Evolutionary conservation across 106 monocot species (phyloP), one percentile per base, ranked within the genome.

Genomic region (Acorus gramineus): DNA sequence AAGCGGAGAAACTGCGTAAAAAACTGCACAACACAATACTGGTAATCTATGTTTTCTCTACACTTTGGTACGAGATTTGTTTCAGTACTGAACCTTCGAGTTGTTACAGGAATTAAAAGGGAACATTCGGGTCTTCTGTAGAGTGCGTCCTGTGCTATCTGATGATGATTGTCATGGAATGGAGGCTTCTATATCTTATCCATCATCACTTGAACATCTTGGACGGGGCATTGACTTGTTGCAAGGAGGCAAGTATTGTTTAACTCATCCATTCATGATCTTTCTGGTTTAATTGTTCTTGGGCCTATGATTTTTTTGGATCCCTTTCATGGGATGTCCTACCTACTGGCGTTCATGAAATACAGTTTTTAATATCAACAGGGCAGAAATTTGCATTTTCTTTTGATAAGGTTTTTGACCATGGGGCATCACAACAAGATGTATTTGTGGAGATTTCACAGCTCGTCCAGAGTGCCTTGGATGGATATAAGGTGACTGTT

Each of bases 391-490:
- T 85, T 64, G 70, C 79, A 1, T 98, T 98, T 74, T 76, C 85
- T n/a, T 98, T 85, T 79, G 96, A 98, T 49, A 85, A 87, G 76
- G 96, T 91, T 14, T 98, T 98, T 53, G 64, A 68, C 54, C 91
- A 87, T 14, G 85, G 72, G 3, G 74, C 87, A 46, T 85, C 83
- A 8, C 96, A 98, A 66, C 78, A 83, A 62, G 85, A 81, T 71
- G 85, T 91, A 10, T 98, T 98, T 74, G 79, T 88, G 28, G 96
- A 98, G 69, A 88, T 96, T 49, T 96, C 96, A 46, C 87, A 96
- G 53, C 74, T 96, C 47, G 95, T 96, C 46, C 96, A 96, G 66
- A 98, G 96, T 71, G 96, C 96, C 3, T 66, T 98, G 3, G 96
- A 98, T 79, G 96, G 91, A 6, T 98, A 98, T 49, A 98, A 98